Evolutionary conservation across 495 filamentous ascomycete species (phyloP).

Genomic region (Penicillium ochrochloron): DNA sequence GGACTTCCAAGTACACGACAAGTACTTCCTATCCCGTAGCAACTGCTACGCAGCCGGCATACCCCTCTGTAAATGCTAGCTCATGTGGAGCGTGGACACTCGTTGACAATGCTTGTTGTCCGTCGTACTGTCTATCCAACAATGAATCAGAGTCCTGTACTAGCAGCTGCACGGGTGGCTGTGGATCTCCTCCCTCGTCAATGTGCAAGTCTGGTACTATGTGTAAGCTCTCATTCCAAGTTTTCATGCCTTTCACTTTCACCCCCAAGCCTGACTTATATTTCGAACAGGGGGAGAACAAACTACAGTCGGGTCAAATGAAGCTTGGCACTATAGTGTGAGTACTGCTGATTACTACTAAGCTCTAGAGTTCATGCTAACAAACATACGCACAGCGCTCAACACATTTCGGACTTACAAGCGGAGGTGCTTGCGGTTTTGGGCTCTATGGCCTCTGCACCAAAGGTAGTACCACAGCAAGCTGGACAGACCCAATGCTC

Average conservation of each 20-base stretch:
- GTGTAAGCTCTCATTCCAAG: not conserved
- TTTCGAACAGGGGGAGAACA: conserved; percentile 2
- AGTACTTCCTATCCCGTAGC: not conserved
- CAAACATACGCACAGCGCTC: not conserved
- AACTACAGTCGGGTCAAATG: not conserved
- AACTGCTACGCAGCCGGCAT: conserved; percentile 4
- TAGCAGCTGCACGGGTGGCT: not conserved
- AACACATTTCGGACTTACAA: conserved; percentile 4
- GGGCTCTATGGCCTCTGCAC: conserved; percentile 6
- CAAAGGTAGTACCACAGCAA: conserved; percentile 1
- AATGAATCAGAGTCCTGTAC: conserved; percentile 6
- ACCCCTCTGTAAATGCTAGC: not conserved
- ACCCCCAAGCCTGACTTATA: not conserved
- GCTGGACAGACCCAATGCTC: conserved; percentile 9
- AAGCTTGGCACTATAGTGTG: conserved; percentile 8
- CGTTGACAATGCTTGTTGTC: conserved; percentile 9
- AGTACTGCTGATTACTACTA: not conserved
- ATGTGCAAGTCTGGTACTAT: conserved; percentile 11
- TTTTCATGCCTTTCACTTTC: not conserved
- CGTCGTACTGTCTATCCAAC: conserved; percentile 4
- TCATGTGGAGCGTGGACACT: conserved; percentile 6
- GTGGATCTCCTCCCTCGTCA: conserved; percentile 3
- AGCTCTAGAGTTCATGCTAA: not conserved
- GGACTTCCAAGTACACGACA: conserved; percentile 1
- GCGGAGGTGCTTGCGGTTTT: conserved; percentile 8